Base-by-base conservation (phyloP, 192 early-diverging fungal species). In the Phycomyces blakesleeanus region DNA sequence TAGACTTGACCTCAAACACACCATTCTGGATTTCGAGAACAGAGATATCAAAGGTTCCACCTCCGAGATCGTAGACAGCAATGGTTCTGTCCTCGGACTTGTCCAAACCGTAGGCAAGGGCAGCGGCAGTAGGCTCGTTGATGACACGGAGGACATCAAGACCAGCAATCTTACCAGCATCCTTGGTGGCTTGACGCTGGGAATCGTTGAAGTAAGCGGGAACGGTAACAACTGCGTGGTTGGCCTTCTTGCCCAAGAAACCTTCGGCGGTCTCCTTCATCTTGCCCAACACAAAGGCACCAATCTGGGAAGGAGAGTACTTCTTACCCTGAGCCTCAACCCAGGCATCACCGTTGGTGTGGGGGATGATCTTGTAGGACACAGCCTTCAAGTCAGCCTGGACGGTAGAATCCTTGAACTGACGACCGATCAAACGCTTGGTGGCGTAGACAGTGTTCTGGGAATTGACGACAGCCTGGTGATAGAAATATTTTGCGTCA, bases 331-430 rank as follows among this genome's bases (percentile, higher is more conserved):
- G 83, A 14, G 93, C 87, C 76, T 96, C 92, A 12, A 99, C 87
- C 95, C 95, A 98, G n/a, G 94, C 97, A 74, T 99, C 95, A 18
- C 94, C 94, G 79, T 99, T 99, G 65, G 71, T 83, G 78, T 97
- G 94, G 62, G 87, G 84, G 41, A 99, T 79, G 73, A 99, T 99
- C 79, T 93, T 93, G 89, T 91, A 99, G 1, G 95, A 85, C 8
- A 97, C 92, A 51, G 85, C 85, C 72, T 89, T 89, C 71, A 93
- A 89, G 64, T 98, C 95, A 53, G 85, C 76, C 77, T 97, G 89
- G 11, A 99, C 95, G 59, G 87, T 90, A 9, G 74, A 38, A 77
- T 99, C 97, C 44, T 86, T 82, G 77, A 87, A 99, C 73, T 88
- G 86, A 70, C 97, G 90, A 55, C 97, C 97, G 72, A 99, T 97